Evolutionary conservation across 352 stramenopile genomes (phyloP), one percentile per base, ranked within the genome.

Genomic region (Globisporangium radiosum): DNA sequence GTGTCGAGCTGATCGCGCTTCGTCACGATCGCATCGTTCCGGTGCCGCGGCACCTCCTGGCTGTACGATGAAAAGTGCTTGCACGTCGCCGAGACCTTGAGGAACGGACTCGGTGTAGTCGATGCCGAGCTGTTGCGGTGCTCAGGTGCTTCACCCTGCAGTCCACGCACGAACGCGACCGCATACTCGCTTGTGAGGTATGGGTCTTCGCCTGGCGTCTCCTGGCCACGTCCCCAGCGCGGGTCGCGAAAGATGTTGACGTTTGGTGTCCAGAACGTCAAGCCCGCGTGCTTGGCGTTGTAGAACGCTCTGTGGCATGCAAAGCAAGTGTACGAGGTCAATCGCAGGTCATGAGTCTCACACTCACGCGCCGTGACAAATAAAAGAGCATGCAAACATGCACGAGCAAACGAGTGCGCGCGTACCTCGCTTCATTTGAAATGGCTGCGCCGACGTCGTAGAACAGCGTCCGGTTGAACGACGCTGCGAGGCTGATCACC

Each of bases 61-160:
- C 82, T 94, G 61, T 98, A 97, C 7, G 87, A 88, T 4, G 87
- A 89, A 64, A 95, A 98, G 67, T 98, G 91, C 70, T 98, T 98
- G 66, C 90, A 97, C 52, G 81, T 92, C 17, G 87, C 84, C 33
- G 84, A 95, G 13, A 87, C 56, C 60, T 90, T 94, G 57, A 94
- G 69, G 40, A 88, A 90, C 50, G 69, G 57, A 19, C 45, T 43
- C 10, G 13, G 14, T 3, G 39, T 11, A 42, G 3, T 8, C 9
- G 10, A 10, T 13, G 25, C 19, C 2, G 49, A 5, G 2, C 58
- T 33, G 1, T 42, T 47, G 36, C 9, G 19, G 19, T 64, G 63
- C 39, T 82, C 68, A 45, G 75, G 66, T 0, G 51, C 40, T 52
- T 87, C 83, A 36, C 87, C 81, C 63, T 98, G 92, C 38, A 98